Evolutionary conservation across 1,284 basidiomycete genomes (phyloP).

Genomic region (Papiliotrema fonsecae): DNA sequence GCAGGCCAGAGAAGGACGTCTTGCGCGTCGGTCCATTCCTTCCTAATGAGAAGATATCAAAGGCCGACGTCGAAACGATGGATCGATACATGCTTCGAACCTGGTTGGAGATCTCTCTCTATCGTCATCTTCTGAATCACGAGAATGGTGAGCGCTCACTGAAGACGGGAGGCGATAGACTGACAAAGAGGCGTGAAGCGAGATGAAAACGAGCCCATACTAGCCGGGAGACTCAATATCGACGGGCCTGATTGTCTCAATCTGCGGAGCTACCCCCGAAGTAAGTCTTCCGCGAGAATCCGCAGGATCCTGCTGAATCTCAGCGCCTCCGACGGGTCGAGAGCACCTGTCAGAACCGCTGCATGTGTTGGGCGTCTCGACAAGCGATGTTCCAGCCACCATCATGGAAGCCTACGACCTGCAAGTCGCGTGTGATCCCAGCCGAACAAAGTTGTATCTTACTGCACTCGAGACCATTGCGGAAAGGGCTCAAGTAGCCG

Average conservation of each 20-base stretch:
- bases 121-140: no score
- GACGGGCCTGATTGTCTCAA: no score
- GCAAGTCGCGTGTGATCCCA: slow-evolving; percentile 25
- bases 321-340: no score
- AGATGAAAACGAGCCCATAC: no score
- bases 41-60: slow-evolving; percentile 13
- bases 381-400: slow-evolving; percentile 20
- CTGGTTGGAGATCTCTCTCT: slow-evolving; percentile 44
- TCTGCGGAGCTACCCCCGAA: no score
- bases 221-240: no score
- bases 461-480: slow-evolving; percentile 30
- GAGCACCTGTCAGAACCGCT: no score
- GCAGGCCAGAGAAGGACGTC: slow-evolving; percentile 26
- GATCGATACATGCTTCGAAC: slow-evolving; percentile 37
- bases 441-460: slow-evolving; percentile 20
- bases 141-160: no score
- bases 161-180: no score
- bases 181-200: no score
- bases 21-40: slow-evolving; percentile 36
- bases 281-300: no score
- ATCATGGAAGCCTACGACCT: slow-evolving; percentile 32
- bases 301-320: no score
- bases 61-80: slow-evolving; percentile 28
- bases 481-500: slow-evolving; percentile 11
- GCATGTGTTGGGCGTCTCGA: slow-evolving; percentile 24